These are phyloP conservation scores for Russula sp. DNA, from an alignment of 768 basidiomycete genomes.

Conservation along the genomic window DNA sequence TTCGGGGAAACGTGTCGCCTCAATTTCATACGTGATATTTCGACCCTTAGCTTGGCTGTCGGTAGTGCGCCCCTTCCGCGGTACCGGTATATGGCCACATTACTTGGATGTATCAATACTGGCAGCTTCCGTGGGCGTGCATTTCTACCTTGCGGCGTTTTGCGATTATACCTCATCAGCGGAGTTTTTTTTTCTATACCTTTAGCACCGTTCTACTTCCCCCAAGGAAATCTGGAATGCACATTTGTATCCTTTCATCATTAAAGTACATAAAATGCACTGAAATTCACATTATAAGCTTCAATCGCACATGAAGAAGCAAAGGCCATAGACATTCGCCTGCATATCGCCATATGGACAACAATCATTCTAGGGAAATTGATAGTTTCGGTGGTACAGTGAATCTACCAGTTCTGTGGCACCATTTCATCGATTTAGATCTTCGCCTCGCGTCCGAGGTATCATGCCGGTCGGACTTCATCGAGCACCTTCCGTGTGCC, in stretches of 20 bases:
- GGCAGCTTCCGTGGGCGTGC: slow-evolving; percentile 1
- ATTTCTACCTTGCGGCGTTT: slow-evolving; percentile 13
- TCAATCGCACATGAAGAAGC: slow-evolving; percentile 1
- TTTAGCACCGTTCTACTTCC: slow-evolving; percentile 12
- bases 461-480: slow-evolving; percentile 30
- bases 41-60: not conserved
- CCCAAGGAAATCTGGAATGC: slow-evolving; percentile 10
- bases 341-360: slow-evolving; percentile 1
- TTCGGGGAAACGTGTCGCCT: not conserved
- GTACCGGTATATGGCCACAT: not conserved
- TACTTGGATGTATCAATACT: not conserved
- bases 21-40: not conserved
- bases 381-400: not conserved
- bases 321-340: not conserved
- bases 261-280: not conserved
- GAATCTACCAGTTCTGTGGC: slow-evolving; percentile 12
- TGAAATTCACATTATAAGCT: not conserved
- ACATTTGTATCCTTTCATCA: not conserved
- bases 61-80: slow-evolving; percentile 10
- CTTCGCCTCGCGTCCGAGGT: not conserved
- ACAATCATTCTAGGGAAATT: not conserved
- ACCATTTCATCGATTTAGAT: slow-evolving; percentile 3
- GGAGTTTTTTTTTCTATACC: not conserved
- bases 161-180: not conserved
- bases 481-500: slow-evolving; percentile 69